Conservation (phyloP, 2,329 filamentous ascomycete species). For the Drechslerella coelobrocha region DNA sequence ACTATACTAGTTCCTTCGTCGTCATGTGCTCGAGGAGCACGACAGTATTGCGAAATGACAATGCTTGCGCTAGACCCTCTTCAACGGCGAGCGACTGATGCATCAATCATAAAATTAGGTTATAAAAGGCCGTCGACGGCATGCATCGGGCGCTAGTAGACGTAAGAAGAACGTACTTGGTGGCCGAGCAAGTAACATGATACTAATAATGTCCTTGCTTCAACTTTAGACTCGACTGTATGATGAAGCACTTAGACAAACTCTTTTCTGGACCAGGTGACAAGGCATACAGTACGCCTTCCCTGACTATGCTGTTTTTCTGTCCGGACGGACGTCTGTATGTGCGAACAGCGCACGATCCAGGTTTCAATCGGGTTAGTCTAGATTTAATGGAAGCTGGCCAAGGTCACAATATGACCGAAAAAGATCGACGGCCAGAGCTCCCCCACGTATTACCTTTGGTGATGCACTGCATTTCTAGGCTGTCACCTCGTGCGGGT, state of each 20-base stretch:
- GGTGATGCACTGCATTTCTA: neutral
- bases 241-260: too few relatives aligned
- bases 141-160: conserved; percentile 44
- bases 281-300: neutral
- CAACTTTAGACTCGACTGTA: too few relatives aligned
- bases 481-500: neutral
- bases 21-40: conserved; percentile 1
- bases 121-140: conserved; percentile 50
- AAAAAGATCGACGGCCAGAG: neutral
- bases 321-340: neutral
- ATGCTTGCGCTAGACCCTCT: too few relatives aligned
- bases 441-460: neutral
- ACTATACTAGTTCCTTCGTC: neutral
- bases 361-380: neutral
- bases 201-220: too few relatives aligned
- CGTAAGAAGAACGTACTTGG: conserved; percentile 5
- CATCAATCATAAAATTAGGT: conserved; percentile 49
- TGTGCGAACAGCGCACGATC: neutral
- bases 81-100: too few relatives aligned
- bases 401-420: neutral
- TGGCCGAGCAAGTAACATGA: conserved; percentile 22
- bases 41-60: conserved; percentile 9
- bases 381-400: neutral
- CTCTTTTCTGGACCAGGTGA: neutral
- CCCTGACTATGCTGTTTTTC: neutral